These are phyloP conservation scores for Cyclostephanos invisitatus DNA, from an alignment of 108 stramenopile genomes.

Conservation along the genomic window DNA sequence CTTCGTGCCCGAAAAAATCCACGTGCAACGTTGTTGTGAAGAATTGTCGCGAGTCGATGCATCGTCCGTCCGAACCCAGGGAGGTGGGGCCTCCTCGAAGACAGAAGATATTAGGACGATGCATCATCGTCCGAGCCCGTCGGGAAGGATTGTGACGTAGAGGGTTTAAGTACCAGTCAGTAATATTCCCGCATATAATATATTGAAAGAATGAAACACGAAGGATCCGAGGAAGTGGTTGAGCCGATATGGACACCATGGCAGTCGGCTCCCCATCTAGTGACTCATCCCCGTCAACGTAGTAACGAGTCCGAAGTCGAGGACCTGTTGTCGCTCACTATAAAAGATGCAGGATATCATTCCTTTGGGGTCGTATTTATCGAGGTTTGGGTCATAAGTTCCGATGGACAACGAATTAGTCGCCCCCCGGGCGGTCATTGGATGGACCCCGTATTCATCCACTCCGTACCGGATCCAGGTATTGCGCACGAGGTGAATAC, in stretches of 20 bases:
- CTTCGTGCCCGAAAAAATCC: no score
- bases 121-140: no score
- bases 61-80: no score
- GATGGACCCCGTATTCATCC: slow-evolving; percentile 34
- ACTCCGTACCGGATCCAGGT: slow-evolving; percentile 1
- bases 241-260: background rate
- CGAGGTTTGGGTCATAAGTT: slow-evolving; percentile 54
- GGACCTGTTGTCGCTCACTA: slow-evolving; percentile 26
- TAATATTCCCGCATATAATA: no score
- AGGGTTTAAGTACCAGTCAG: no score
- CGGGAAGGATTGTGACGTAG: no score
- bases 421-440: slow-evolving; percentile 41
- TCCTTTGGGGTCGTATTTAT: slow-evolving; percentile 52
- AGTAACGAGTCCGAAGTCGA: background rate
- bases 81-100: no score
- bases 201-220: background rate
- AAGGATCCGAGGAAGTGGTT: background rate
- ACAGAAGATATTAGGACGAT: no score
- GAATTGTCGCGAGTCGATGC: no score
- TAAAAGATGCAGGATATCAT: slow-evolving; percentile 50
- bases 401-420: slow-evolving; percentile 24
- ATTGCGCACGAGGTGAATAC: slow-evolving; percentile 1
- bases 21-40: no score
- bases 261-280: background rate
- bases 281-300: background rate